Percentiles rank a stretch among this genome's conserved stretches.
Evolutionary conservation across 23 red algal genomes (phyloP).

Genomic region (Gracilaria domingensis): DNA sequence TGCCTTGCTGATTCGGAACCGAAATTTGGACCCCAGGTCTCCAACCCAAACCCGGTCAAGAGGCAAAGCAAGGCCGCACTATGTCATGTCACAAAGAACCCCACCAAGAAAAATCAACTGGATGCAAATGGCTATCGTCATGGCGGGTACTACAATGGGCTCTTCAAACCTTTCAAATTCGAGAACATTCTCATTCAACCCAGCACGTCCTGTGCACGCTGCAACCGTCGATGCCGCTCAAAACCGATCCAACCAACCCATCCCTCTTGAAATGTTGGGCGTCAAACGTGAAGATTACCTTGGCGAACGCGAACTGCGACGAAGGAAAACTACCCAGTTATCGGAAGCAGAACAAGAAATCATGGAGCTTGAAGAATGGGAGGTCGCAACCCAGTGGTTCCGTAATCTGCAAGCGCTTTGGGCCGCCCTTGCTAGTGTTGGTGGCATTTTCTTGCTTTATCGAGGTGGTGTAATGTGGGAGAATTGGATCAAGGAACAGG

Average conservation of each 20-base stretch:
- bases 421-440: conserved; percentile 48
- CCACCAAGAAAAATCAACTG: conserved; percentile 18
- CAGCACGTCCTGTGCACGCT: background rate
- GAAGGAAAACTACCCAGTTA: conserved; percentile 60
- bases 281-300: conserved; percentile 72
- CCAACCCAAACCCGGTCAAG: background rate
- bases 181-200: conserved; percentile 3
- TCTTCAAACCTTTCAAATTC: background rate
- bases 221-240: background rate
- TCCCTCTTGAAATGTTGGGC: conserved; percentile 56
- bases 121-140: background rate
- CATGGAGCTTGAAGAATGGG: conserved; percentile 77
- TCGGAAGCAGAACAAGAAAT: conserved; percentile 83
- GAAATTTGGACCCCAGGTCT: background rate
- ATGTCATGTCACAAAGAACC: background rate
- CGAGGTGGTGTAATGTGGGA: conserved; percentile 83
- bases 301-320: conserved; percentile 43
- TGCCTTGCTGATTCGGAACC: background rate
- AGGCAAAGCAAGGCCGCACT: background rate
- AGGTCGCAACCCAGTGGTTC: conserved; percentile 58
- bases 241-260: conserved; percentile 2
- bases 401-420: conserved; percentile 46
- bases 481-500: conserved; percentile 83
- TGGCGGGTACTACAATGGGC: background rate
- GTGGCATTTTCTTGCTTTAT: conserved; percentile 69